These are phyloP conservation scores for Penicillium argentinense DNA, from an alignment of 495 filamentous ascomycete genomes.

Conservation along the genomic window DNA sequence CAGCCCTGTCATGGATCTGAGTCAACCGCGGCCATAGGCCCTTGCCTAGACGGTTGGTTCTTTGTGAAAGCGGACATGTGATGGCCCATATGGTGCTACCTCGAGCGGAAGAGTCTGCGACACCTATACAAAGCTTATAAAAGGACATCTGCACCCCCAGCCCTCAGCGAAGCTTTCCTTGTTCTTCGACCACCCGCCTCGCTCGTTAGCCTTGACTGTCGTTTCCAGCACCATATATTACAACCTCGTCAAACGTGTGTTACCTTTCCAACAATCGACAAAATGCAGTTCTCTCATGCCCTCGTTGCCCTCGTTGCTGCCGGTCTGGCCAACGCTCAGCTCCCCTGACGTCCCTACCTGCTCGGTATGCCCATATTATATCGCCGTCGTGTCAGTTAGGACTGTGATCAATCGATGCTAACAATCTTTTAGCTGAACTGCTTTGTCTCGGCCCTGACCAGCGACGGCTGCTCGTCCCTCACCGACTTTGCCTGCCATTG, in stretches of 20 bases:
- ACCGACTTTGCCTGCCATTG: constrained; percentile 55
- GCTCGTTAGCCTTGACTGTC: constrained; percentile 28
- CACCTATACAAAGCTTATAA: constrained; percentile 23
- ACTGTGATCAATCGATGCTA: background rate
- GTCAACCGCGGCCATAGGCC: constrained; percentile 20
- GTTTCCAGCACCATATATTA: constrained; percentile 18
- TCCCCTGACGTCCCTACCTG: constrained; percentile 43
- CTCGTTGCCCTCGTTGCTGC: constrained; percentile 37
- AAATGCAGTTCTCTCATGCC: constrained; percentile 41
- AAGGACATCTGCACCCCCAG: constrained; percentile 8
- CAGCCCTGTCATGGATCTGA: constrained; percentile 12
- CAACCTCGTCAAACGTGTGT: constrained; percentile 1
- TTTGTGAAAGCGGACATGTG: constrained; percentile 21
- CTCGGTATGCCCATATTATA: constrained; percentile 34
- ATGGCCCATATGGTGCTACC: constrained; percentile 16
- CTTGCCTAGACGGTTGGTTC: constrained; percentile 1
- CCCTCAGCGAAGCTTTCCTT: background rate
- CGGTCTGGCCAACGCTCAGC: constrained; percentile 39
- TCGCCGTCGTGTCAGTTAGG: background rate
- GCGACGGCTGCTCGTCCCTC: constrained; percentile 44
- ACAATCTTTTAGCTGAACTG: constrained; percentile 36
- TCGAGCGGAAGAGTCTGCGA: constrained; percentile 8
- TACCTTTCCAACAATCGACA: constrained; percentile 16
- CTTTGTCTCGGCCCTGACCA: constrained; percentile 38
- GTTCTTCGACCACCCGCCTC: constrained; percentile 10